phyloP scores from a whole-genome alignment of 352 stramenopile genomes.

The Globisporangium polare region DNA sequence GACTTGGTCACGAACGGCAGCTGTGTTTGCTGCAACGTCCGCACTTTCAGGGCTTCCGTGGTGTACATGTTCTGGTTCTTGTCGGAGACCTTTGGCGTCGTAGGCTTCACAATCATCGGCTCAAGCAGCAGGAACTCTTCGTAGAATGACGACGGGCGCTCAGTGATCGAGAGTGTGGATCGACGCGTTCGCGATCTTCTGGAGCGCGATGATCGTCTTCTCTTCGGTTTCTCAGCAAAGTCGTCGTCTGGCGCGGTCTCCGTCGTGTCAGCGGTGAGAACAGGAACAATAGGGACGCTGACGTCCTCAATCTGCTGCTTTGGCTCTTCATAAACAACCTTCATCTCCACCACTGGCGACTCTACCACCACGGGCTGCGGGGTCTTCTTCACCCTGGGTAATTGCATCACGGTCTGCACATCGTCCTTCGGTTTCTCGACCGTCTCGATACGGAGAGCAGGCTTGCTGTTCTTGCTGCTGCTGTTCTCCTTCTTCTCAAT shows the following conservation, averaged over 20 bases:
- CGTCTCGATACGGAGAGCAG: slow-evolving; percentile 6
- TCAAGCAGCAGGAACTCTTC: slow-evolving; percentile 15
- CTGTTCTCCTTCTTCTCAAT: slow-evolving; percentile 2
- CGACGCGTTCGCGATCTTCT: slow-evolving; percentile 7
- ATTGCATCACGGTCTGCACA: slow-evolving; percentile 1
- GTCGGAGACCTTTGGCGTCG: background rate
- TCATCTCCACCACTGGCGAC: background rate
- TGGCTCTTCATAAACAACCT: background rate
- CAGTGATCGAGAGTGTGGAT: slow-evolving; percentile 10
- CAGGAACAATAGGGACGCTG: background rate
- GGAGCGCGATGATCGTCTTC: slow-evolving; percentile 8
- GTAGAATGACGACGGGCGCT: slow-evolving; percentile 10
- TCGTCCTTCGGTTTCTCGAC: background rate
- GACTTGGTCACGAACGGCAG: slow-evolving; percentile 5
- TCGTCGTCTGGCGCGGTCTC: background rate
- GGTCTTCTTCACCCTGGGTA: background rate
- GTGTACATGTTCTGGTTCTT: slow-evolving; percentile 9
- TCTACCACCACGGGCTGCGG: background rate
- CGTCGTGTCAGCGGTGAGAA: background rate
- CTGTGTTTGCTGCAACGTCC: slow-evolving; percentile 3
- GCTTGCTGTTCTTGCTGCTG: background rate
- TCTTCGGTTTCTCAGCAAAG: background rate
- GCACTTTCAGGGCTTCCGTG: slow-evolving; percentile 7
- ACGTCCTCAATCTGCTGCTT: background rate
- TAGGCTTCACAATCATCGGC: slow-evolving; percentile 2